Percentiles rank a stretch among this genome's conserved stretches.
Conservation (phyloP, 179 eudicot genomes). For the Spinacia oleracea region DNA sequence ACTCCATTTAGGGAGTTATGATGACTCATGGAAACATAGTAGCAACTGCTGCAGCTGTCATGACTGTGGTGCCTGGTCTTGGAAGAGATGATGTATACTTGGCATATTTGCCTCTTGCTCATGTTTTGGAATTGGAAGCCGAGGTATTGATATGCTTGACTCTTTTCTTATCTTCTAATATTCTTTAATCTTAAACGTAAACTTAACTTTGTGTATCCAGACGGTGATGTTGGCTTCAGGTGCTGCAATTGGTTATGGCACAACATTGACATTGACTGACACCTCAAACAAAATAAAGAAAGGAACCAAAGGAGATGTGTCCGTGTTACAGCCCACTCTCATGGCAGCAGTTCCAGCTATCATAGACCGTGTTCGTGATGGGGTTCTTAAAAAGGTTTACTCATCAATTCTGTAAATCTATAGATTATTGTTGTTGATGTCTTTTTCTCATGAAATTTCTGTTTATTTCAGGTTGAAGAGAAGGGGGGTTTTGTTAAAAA, state of each 20-base stretch:
- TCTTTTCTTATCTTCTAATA: neutral
- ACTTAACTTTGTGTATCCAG: constrained; percentile 44
- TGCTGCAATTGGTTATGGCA: constrained; percentile 78
- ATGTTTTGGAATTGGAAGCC: constrained; percentile 91
- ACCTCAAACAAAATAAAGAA: constrained; percentile 89
- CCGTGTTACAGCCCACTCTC: constrained; percentile 75
- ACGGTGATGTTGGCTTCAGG: constrained; percentile 84
- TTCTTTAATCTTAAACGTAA: neutral
- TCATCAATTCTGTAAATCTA: constrained; percentile 2
- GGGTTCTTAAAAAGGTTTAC: constrained; percentile 80
- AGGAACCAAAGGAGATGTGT: constrained; percentile 93
- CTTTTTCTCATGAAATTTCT: neutral
- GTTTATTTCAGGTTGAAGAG: constrained; percentile 64
- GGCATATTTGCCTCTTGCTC: constrained; percentile 94
- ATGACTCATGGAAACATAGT: constrained; percentile 91
- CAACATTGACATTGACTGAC: constrained; percentile 88
- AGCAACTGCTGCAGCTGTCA: constrained; percentile 88
- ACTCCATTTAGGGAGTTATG: constrained; percentile 76
- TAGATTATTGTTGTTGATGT: neutral
- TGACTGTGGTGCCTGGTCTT: constrained; percentile 71
- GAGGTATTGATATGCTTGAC: constrained; percentile 56
- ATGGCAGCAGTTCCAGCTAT: constrained; percentile 98
- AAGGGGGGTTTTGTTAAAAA: constrained; percentile 67
- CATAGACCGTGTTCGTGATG: constrained; percentile 92
- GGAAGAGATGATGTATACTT: constrained; percentile 72